These are phyloP conservation scores for Schwanniomyces occidentalis DNA, from an alignment of 805 yeast genomes.

Conservation along the genomic window DNA sequence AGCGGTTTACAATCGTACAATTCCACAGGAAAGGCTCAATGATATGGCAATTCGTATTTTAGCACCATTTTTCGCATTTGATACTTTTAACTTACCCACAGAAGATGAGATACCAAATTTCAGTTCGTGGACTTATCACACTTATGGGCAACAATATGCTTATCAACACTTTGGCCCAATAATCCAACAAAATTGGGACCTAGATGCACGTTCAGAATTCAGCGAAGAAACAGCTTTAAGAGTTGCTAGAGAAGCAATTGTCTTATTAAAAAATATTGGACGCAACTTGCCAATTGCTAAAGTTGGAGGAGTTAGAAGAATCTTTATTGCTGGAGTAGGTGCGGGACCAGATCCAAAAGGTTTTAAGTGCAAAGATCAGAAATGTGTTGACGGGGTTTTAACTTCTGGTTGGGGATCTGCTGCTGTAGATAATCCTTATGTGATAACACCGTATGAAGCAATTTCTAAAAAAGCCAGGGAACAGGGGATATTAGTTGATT, in stretches of 20 bases:
- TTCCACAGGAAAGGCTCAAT: constrained; percentile 52
- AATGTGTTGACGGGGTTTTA: constrained; percentile 52
- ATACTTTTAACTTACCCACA: constrained; percentile 34
- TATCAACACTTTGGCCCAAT: constrained; percentile 56
- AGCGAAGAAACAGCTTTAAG: constrained; percentile 50
- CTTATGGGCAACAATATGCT: constrained; percentile 55
- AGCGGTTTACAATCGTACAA: constrained; percentile 55
- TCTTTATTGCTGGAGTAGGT: constrained; percentile 52
- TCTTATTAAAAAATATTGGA: constrained; percentile 53
- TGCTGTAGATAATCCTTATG: constrained; percentile 54
- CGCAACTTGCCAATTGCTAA: constrained; percentile 52
- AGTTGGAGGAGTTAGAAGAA: constrained; percentile 41
- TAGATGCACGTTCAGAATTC: constrained; percentile 51
- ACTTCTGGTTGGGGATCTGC: constrained; percentile 70
- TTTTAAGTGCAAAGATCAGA: constrained; percentile 53
- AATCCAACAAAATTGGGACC: constrained; percentile 52
- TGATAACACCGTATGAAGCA: constrained; percentile 60
- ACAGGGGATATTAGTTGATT: constrained; percentile 47
- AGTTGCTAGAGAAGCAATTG: constrained; percentile 59
- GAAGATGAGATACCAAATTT: constrained; percentile 51
- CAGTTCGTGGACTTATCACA: constrained; percentile 58
- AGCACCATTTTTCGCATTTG: constrained; percentile 54
- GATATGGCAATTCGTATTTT: constrained; percentile 64
- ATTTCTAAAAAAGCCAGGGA: constrained; percentile 48
- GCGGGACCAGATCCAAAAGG: constrained; percentile 55